These are phyloP conservation scores for Mortierella sp. DNA, from an alignment of 371 early-diverging fungal species.

Conservation along the genomic window DNA sequence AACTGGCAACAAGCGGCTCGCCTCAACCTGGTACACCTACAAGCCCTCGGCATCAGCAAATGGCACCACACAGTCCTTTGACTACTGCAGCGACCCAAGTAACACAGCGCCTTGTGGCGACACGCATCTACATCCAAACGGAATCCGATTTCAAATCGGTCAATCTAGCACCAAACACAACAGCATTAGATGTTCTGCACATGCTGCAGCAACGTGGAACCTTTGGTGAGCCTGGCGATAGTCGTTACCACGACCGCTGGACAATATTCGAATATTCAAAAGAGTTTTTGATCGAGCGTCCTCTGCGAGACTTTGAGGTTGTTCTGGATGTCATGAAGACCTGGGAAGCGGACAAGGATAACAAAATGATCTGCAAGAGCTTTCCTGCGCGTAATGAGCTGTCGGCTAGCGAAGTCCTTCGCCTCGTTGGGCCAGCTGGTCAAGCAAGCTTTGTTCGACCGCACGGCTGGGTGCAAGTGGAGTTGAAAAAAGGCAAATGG, in stretches of 20 bases:
- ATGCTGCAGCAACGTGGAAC: slow-evolving; percentile 71
- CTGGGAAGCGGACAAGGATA: slow-evolving; percentile 76
- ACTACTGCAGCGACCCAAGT: slow-evolving; percentile 17
- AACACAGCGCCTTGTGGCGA: slow-evolving; percentile 68
- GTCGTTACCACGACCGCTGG: slow-evolving; percentile 72
- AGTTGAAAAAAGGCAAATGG: slow-evolving; percentile 82
- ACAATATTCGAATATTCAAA: slow-evolving; percentile 90
- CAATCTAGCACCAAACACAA: slow-evolving; percentile 77
- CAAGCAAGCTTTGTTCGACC: slow-evolving; percentile 55
- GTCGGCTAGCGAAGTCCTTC: slow-evolving; percentile 38
- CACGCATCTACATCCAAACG: slow-evolving; percentile 87
- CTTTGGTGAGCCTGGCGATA: slow-evolving; percentile 58
- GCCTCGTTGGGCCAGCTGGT: slow-evolving; percentile 47
- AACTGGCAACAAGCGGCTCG: slow-evolving; percentile 9
- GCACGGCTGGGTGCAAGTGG: slow-evolving; percentile 75
- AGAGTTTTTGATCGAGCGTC: slow-evolving; percentile 82
- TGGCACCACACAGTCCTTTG: slow-evolving; percentile 13
- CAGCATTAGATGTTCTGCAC: slow-evolving; percentile 76
- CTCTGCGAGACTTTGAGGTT: slow-evolving; percentile 90
- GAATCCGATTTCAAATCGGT: slow-evolving; percentile 78
- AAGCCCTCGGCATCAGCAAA: slow-evolving; percentile 14
- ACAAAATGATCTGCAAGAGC: slow-evolving; percentile 51
- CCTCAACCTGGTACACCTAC: slow-evolving; percentile 28
- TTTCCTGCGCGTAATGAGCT: slow-evolving; percentile 44
- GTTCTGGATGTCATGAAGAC: slow-evolving; percentile 79